Conservation (phyloP, 2,329 filamentous ascomycete species). For the Penicillium italicum region DNA sequence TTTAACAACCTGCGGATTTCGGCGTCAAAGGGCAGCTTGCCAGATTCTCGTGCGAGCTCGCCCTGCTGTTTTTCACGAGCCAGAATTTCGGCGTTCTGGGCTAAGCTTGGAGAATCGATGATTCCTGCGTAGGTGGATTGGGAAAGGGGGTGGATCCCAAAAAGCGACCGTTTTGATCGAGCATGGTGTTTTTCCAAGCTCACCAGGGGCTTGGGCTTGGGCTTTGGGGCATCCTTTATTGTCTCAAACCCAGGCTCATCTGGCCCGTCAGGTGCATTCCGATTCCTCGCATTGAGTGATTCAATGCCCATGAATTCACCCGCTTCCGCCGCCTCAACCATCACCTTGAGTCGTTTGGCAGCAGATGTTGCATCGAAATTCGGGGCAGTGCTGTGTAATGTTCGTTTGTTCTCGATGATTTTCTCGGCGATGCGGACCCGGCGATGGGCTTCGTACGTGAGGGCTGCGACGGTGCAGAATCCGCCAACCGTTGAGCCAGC, state of each 20-base stretch:
- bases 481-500: constrained; percentile 39
- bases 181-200: constrained; percentile 2
- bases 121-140: neutral
- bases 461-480: constrained; percentile 39
- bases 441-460: constrained; percentile 44
- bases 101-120: neutral
- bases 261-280: neutral
- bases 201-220: constrained; percentile 2
- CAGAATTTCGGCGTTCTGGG: constrained; percentile 9
- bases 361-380: constrained; percentile 42
- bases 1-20: constrained; percentile 28
- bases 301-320: constrained; percentile 42
- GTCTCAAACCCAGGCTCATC: neutral
- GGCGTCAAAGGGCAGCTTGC: constrained; percentile 14
- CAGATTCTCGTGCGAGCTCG: neutral
- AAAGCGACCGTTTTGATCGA: neutral
- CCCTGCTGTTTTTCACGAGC: constrained; percentile 12
- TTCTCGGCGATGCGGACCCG: constrained; percentile 41
- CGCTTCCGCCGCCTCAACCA: constrained; percentile 45
- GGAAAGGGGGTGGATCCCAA: neutral
- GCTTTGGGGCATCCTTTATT: neutral
- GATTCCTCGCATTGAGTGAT: constrained; percentile 32
- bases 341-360: constrained; percentile 35
- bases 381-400: constrained; percentile 40
- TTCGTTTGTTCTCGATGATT: constrained; percentile 45